Conservation (phyloP, 805 yeast genomes). For the Kuraishia hungarica region DNA sequence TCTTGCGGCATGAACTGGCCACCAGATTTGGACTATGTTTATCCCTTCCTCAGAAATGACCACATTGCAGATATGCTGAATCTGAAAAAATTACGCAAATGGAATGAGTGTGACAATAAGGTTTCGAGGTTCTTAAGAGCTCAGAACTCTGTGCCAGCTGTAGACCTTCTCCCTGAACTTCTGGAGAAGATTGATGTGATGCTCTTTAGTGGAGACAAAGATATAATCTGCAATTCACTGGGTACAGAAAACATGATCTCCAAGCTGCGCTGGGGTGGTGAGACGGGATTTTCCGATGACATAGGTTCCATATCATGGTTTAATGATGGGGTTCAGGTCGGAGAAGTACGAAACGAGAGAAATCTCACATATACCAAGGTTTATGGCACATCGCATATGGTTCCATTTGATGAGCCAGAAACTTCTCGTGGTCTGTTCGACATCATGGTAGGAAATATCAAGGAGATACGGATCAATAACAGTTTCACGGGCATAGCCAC, state of each 20-base stretch:
- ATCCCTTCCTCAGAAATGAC: conserved; percentile 37
- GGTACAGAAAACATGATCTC: conserved; percentile 67
- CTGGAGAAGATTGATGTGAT: conserved; percentile 52
- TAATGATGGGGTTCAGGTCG: conserved; percentile 29
- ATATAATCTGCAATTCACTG: conserved; percentile 75
- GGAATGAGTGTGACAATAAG: conserved; percentile 72
- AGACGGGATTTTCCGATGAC: conserved; percentile 38
- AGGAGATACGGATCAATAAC: conserved; percentile 11
- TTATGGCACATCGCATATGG: conserved; percentile 85
- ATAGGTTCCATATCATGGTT: conserved; percentile 28
- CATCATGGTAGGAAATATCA: conserved; percentile 26
- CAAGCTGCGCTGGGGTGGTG: conserved; percentile 58
- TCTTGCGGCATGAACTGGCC: conserved; percentile 96
- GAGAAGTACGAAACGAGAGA: conserved; percentile 39
- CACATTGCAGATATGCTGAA: conserved; percentile 45
- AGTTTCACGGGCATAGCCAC: conserved; percentile 13
- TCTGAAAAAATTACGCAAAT: conserved; percentile 28
- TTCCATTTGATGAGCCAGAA: conserved; percentile 73
- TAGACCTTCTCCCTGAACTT: conserved; percentile 58
- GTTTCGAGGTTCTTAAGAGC: conserved; percentile 51
- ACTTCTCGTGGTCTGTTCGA: conserved; percentile 67
- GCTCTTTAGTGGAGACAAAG: conserved; percentile 77
- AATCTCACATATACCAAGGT: conserved; percentile 73
- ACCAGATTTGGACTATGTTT: conserved; percentile 38
- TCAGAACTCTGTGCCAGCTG: conserved; percentile 46